Conservation (phyloP, 768 basidiomycete genomes). For the Ramaria sp. region DNA sequence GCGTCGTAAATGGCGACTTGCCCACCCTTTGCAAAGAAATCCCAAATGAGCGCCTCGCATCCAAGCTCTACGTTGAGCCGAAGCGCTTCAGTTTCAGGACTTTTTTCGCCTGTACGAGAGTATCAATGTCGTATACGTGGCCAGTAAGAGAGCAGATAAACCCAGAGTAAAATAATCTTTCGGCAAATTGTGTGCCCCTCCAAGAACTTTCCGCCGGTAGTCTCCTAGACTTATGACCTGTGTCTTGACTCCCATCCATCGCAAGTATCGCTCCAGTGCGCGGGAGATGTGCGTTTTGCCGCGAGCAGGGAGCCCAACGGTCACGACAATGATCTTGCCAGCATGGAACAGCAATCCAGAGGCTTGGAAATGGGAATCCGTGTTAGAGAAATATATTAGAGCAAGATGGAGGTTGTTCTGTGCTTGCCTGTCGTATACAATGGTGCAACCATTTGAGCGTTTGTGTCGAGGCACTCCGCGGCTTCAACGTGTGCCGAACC, state of each 20-base stretch:
- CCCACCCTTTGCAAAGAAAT: conserved; percentile 77
- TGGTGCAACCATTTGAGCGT: conserved; percentile 5
- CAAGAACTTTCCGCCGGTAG: conserved; percentile 82
- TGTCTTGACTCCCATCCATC: conserved; percentile 97
- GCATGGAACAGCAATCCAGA: conserved; percentile 68
- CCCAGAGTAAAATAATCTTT: conserved; percentile 87
- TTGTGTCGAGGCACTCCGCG: neutral
- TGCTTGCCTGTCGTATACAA: conserved; percentile 10
- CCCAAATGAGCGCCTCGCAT: conserved; percentile 84
- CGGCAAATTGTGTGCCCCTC: conserved; percentile 79
- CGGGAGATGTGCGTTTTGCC: conserved; percentile 97
- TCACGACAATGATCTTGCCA: conserved; percentile 88
- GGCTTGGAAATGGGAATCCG: neutral
- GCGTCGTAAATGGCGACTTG: conserved; percentile 99
- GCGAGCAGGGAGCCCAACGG: conserved; percentile 87
- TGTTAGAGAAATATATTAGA: neutral
- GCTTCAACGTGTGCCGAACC: neutral
- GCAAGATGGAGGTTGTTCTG: neutral
- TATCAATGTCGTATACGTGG: neutral
- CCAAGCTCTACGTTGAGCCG: conserved; percentile 64
- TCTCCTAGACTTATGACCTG: conserved; percentile 93
- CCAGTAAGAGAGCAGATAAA: conserved; percentile 19
- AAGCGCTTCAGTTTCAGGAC: conserved; percentile 67
- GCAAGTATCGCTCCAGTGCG: conserved; percentile 90
- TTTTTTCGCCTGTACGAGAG: conserved; percentile 56